A percentile compares a stretch with the other conserved stretches of the same genome.
Conservation (phyloP, 2,329 filamentous ascomycete species). For the Nothophoma quercina region DNA sequence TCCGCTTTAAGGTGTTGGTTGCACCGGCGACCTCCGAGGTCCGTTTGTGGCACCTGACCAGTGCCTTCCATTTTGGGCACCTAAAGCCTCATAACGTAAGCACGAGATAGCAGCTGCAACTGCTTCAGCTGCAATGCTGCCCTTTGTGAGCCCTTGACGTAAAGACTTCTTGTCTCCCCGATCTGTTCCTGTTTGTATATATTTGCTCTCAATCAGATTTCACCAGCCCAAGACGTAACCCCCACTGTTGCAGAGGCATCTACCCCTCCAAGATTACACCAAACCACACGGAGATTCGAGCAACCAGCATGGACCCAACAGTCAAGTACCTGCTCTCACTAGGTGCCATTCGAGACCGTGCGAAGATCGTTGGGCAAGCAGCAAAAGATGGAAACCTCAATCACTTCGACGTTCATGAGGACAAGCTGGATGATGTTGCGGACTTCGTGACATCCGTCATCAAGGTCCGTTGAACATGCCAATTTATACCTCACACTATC, state of each 20-base stretch:
- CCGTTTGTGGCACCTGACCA: constrained; percentile 18
- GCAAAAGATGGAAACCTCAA: constrained; percentile 60
- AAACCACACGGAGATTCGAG: background rate
- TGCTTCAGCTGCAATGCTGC: background rate
- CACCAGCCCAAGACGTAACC: background rate
- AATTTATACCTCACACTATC: background rate
- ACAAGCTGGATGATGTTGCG: constrained; percentile 79
- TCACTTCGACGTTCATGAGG: constrained; percentile 86
- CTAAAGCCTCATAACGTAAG: constrained; percentile 13
- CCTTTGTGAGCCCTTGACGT: background rate
- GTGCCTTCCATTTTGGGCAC: constrained; percentile 16
- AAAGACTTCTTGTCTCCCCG: background rate
- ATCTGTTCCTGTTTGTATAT: background rate
- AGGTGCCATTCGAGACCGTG: constrained; percentile 37
- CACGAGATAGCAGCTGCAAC: constrained; percentile 13
- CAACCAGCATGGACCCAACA: constrained; percentile 29
- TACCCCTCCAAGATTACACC: constrained; percentile 11
- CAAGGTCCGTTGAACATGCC: constrained; percentile 67
- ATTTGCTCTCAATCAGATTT: background rate
- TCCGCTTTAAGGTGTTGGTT: constrained; percentile 7
- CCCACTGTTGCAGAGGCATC: constrained; percentile 10
- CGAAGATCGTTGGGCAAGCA: constrained; percentile 35
- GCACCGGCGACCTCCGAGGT: constrained; percentile 17
- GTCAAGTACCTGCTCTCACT: constrained; percentile 39
- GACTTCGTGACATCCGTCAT: constrained; percentile 86